Conservation (phyloP, 2,329 filamentous ascomycete genomes). For the Nectriaceae sp. region DNA sequence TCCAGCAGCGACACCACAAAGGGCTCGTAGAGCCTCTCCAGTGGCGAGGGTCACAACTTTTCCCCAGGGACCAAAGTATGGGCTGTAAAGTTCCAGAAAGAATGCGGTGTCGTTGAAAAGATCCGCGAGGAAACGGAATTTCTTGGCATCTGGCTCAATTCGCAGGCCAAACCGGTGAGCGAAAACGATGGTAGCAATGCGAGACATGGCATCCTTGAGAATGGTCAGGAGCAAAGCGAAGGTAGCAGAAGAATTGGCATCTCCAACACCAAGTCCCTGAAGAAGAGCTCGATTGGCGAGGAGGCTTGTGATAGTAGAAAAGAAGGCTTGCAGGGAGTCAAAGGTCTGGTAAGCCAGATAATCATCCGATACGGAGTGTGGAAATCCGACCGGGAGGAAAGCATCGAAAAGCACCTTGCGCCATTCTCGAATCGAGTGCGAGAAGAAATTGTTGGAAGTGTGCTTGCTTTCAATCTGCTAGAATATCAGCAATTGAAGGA, state of each 20-base stretch:
- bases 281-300: constrained; percentile 82
- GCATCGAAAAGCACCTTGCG: constrained; percentile 58
- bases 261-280: constrained; percentile 78
- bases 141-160: constrained; percentile 89
- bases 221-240: constrained; percentile 81
- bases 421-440: constrained; percentile 35
- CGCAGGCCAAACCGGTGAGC: constrained; percentile 79
- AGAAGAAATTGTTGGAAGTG: constrained; percentile 25
- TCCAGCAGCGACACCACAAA: constrained; percentile 89
- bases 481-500: not conserved
- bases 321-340: constrained; percentile 83
- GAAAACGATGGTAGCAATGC: constrained; percentile 83
- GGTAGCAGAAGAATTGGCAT: constrained; percentile 76
- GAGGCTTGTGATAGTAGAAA: constrained; percentile 77
- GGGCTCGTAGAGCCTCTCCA: constrained; percentile 53
- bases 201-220: constrained; percentile 77
- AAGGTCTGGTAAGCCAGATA: constrained; percentile 73
- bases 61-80: constrained; percentile 61
- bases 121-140: constrained; percentile 83
- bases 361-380: constrained; percentile 81
- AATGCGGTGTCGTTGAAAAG: constrained; percentile 87
- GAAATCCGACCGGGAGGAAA: constrained; percentile 87
- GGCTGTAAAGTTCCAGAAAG: constrained; percentile 81
- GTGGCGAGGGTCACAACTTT: constrained; percentile 53
- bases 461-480: constrained; percentile 24